Evolutionary conservation across 495 filamentous ascomycete genomes (phyloP).

Genomic region (Penicillium cosmopolitanum): DNA sequence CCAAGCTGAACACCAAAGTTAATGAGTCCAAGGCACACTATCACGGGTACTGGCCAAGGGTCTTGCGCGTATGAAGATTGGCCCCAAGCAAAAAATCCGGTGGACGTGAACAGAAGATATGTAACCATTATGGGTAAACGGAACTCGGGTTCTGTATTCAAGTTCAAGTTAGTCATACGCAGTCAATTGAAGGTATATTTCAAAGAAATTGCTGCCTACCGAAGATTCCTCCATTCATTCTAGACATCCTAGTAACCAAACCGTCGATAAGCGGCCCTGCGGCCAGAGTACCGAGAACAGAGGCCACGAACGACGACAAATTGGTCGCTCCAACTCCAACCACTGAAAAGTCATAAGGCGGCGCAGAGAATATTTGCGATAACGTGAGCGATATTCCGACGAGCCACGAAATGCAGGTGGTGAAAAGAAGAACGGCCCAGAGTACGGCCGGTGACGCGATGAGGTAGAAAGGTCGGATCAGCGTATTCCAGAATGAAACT

Average conservation of each 20-base stretch:
- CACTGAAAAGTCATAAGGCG: slow-evolving; percentile 51
- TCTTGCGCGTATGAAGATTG: slow-evolving; percentile 31
- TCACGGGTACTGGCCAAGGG: slow-evolving; percentile 43
- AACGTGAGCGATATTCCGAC: slow-evolving; percentile 47
- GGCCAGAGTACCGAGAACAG: slow-evolving; percentile 38
- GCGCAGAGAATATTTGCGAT: slow-evolving; percentile 50
- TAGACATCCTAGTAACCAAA: slow-evolving; percentile 35
- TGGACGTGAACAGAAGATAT: slow-evolving; percentile 43
- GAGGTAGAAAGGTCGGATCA: slow-evolving; percentile 47
- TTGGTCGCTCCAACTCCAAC: slow-evolving; percentile 47
- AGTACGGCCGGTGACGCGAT: slow-evolving; percentile 45
- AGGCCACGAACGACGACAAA: slow-evolving; percentile 44
- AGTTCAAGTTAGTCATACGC: slow-evolving; percentile 26
- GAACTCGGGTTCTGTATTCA: slow-evolving; percentile 48
- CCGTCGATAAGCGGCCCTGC: slow-evolving; percentile 48
- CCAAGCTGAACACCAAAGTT: slow-evolving; percentile 49
- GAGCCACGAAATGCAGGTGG: slow-evolving; percentile 51
- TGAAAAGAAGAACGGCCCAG: slow-evolving; percentile 46
- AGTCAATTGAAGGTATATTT: slow-evolving; percentile 3
- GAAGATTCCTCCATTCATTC: slow-evolving; percentile 33
- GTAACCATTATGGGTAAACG: slow-evolving; percentile 47
- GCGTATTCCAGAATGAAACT: slow-evolving; percentile 43
- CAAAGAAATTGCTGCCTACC: slow-evolving; percentile 13
- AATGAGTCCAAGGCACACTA: slow-evolving; percentile 48
- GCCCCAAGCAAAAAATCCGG: slow-evolving; percentile 51